These are phyloP conservation scores for Blastocrithidia nonstop DNA, from an alignment of 208 protist species.

Conservation along the genomic window DNA sequence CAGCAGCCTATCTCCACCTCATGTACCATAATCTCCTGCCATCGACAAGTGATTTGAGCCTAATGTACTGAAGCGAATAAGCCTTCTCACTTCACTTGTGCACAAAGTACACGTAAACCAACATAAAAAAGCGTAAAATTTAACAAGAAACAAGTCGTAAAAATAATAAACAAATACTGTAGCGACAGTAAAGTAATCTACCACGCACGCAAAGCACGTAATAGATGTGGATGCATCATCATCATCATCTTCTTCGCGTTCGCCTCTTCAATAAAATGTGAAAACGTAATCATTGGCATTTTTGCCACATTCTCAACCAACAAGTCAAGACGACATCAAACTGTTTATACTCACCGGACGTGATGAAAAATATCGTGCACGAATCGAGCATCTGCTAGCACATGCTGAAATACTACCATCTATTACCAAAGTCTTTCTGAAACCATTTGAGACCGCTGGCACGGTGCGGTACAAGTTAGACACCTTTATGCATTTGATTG, in stretches of 20 bases:
- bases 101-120: too few species aligned
- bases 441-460: conserved; percentile 42
- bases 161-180: too few species aligned
- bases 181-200: too few species aligned
- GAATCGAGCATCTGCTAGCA: conserved; percentile 40
- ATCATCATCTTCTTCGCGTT: background rate
- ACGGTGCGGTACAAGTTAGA: conserved; percentile 65
- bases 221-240: too few species aligned
- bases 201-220: too few species aligned
- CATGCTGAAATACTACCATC: conserved; percentile 20
- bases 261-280: too few species aligned
- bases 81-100: conserved; percentile 11
- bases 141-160: too few species aligned
- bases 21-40: conserved; percentile 25
- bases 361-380: conserved; percentile 30
- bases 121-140: too few species aligned
- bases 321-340: conserved; percentile 1
- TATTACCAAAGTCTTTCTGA: conserved; percentile 41
- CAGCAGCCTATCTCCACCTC: conserved; percentile 37
- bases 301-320: too few species aligned
- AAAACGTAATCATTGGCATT: too few species aligned
- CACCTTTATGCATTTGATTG: conserved; percentile 32
- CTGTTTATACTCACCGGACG: conserved; percentile 61
- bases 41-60: conserved; percentile 11
- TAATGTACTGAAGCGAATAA: conserved; percentile 12